Conservation (phyloP, 305 asterid genomes). For the Solanum hybrid region DNA sequence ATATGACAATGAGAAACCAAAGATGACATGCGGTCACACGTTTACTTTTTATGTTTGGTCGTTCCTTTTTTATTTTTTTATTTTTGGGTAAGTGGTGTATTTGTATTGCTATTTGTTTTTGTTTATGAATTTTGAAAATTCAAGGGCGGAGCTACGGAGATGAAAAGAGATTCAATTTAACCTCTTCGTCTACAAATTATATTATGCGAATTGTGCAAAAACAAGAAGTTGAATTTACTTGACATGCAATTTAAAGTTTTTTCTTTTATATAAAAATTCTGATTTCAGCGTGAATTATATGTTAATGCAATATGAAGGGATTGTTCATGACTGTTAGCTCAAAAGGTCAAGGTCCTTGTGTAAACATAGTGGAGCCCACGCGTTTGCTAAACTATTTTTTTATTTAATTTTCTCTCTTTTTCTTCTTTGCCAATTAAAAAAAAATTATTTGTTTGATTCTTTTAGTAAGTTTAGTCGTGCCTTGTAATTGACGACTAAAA, state of each 20-base stretch:
- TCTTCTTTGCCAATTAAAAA: background rate
- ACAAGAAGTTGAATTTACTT: accelerated
- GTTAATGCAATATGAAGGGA: background rate
- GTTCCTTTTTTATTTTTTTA: background rate
- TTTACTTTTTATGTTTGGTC: background rate
- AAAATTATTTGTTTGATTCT: background rate
- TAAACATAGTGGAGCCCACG: background rate
- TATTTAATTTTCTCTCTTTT: too few relatives aligned
- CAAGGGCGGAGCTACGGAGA: background rate
- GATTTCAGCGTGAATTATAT: accelerated
- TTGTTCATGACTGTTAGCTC: background rate
- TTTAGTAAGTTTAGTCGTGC: background rate
- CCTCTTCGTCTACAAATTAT: accelerated
- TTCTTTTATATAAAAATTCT: background rate
- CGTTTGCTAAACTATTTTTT: background rate
- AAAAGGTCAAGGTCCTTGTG: background rate
- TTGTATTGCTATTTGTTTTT: background rate
- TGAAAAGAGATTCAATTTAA: background rate
- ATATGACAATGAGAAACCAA: background rate
- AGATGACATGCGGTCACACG: background rate
- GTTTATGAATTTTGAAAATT: background rate
- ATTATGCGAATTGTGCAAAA: background rate
- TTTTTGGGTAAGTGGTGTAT: background rate
- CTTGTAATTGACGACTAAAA: background rate
- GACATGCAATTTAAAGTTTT: too few relatives aligned